Evolutionary conservation across 169 alveolate genomes (phyloP), one percentile per base, ranked within the genome.

Genomic region (Plasmodium knowlesi): DNA sequence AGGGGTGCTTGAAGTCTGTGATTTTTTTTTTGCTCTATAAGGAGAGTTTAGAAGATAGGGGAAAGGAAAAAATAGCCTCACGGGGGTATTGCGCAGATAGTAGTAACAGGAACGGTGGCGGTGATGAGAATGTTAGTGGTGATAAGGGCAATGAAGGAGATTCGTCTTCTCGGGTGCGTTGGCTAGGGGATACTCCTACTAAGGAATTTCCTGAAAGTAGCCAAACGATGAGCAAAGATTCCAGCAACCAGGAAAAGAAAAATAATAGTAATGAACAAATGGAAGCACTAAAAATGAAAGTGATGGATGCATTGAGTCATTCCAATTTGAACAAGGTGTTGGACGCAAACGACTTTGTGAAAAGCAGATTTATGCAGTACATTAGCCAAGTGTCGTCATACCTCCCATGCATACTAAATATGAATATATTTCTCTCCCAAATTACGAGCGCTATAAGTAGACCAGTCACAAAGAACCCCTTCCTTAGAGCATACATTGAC

Each of bases 401-500:
- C 72, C 84, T 89, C 22, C 94, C 94, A 25, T 89, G 94, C 73
- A 41, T 89, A 25, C 37, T 89, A 61, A 67, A 89, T 89, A 79
- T 89, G 43, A 89, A 80, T 43, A 80, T 89, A 41, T 81, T 89
- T 61, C 50, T 89, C 22, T 89, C 94, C 37, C 94, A 89, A 81
- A 78, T 89, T 28, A 89, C 94, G 10, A 89, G 94, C 41, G 94
- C 84, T 9, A 78, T 89, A 28, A 41, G 67, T n/a, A 89, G 82
- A 80, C 94, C 94, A 14, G 94, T 89, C 14, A 67, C 94, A 43
- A 89, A 37, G 67, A 89, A 34, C 53, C 85, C 94, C n/a, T 89
- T 89, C 34, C 71, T 89, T 43, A 78, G 82, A 50, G 94, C 94
- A 25, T 89, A 89, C 73, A 89, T 89, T 50, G 94, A 89, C 67